Evolutionary conservation across 2,329 filamentous ascomycete genomes (phyloP).

Genomic region (Penicillium occitanis): DNA sequence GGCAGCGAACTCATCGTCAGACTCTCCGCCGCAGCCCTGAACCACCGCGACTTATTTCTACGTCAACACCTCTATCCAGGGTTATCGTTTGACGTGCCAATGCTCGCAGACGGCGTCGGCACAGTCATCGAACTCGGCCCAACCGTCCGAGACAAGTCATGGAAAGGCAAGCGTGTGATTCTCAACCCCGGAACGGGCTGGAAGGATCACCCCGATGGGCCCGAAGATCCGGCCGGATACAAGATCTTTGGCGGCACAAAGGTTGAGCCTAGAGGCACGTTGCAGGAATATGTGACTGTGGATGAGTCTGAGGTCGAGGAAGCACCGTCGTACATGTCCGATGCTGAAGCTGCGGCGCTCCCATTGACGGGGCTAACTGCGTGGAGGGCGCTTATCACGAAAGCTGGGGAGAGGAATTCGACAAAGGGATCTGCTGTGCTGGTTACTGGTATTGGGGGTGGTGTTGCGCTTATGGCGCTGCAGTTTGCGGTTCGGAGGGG

Average conservation of each 20-base stretch:
- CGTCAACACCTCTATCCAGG: slow-evolving; percentile 88
- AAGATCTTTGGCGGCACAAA: slow-evolving; percentile 58
- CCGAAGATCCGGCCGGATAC: slow-evolving; percentile 59
- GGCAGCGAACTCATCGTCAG: slow-evolving; percentile 71
- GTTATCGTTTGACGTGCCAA: slow-evolving; percentile 72
- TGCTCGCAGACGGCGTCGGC: slow-evolving; percentile 82
- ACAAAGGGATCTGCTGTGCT: slow-evolving; percentile 69
- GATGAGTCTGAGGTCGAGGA: slow-evolving; percentile 71
- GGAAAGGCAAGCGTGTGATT: slow-evolving; percentile 69
- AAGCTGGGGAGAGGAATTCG: slow-evolving; percentile 61
- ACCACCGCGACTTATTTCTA: slow-evolving; percentile 94
- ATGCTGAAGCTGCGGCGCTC: slow-evolving; percentile 76
- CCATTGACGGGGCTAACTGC: slow-evolving; percentile 83
- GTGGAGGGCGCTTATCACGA: slow-evolving; percentile 81
- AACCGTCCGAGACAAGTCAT: slow-evolving; percentile 52
- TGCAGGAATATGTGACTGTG: slow-evolving; percentile 71
- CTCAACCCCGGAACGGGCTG: slow-evolving; percentile 77
- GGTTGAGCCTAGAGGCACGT: slow-evolving; percentile 65
- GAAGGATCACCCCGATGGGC: slow-evolving; percentile 68
- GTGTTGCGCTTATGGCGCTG: slow-evolving; percentile 79
- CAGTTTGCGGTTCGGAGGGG: slow-evolving; percentile 75
- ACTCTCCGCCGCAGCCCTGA: slow-evolving; percentile 77
- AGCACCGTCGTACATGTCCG: slow-evolving; percentile 68
- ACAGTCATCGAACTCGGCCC: slow-evolving; percentile 66
- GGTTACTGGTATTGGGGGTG: slow-evolving; percentile 88